These are phyloP conservation scores for Pholiota molesta DNA, from an alignment of 768 basidiomycete species.

Conservation along the genomic window DNA sequence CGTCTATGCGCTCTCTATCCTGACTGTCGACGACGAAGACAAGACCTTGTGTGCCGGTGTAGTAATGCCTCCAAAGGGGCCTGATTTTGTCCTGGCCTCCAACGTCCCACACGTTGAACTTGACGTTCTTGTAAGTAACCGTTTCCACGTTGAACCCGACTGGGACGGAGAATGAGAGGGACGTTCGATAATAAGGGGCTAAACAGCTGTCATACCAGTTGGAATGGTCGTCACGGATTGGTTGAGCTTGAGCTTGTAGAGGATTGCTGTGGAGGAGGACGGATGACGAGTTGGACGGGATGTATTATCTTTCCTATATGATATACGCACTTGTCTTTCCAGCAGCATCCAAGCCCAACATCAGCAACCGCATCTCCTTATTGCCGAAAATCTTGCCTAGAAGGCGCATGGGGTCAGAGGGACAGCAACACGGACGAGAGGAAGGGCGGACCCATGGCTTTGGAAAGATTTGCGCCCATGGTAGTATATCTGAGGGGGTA, in stretches of 20 bases:
- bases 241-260: conserved; percentile 98
- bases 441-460: conserved; percentile 65
- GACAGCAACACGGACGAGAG: conserved; percentile 13
- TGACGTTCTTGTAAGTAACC: conserved; percentile 98
- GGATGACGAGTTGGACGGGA: conserved; percentile 10
- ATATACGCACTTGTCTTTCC: conserved; percentile 91
- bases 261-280: conserved; percentile 67
- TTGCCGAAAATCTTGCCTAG: conserved; percentile 94
- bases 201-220: conserved; percentile 60
- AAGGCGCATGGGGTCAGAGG: conserved; percentile 8
- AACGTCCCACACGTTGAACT: conserved; percentile 95
- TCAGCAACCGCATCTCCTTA: conserved; percentile 98
- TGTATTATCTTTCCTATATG: background rate
- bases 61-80: conserved; percentile 98
- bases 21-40: conserved; percentile 98
- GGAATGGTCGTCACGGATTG: conserved; percentile 99
- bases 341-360: conserved; percentile 97
- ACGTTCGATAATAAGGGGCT: conserved; percentile 5
- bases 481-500: conserved; percentile 31
- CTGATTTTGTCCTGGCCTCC: conserved; percentile 99
- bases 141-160: conserved; percentile 99
- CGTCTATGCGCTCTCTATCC: conserved; percentile 93
- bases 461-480: conserved; percentile 90
- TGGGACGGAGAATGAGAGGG: conserved; percentile 28
- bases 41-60: conserved; percentile 97